phyloP scores from a whole-genome alignment of 1,139 yeast species.

The Saccharomyces hybrid region DNA sequence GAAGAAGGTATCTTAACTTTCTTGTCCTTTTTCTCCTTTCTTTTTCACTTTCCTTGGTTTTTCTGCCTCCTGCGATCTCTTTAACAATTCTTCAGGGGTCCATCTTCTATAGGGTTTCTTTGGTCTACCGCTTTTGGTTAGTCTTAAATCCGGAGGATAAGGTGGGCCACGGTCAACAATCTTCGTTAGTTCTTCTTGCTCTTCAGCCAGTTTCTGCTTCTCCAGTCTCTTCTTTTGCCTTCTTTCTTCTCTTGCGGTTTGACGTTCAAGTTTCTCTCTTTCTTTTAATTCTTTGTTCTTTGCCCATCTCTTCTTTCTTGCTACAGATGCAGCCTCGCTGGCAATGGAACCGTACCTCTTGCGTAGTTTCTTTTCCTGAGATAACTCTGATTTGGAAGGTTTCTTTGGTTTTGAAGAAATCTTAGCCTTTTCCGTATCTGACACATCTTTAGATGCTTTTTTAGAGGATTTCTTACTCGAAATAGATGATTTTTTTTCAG shows the following conservation, averaged over 20 bases:
- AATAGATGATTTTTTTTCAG: conserved; percentile 21
- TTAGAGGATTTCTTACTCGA: conserved; percentile 4
- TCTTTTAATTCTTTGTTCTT: conserved; percentile 14
- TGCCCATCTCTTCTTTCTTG: conserved; percentile 21
- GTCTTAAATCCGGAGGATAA: conserved; percentile 29
- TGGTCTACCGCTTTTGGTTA: conserved; percentile 32
- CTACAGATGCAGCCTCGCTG: conserved; percentile 24
- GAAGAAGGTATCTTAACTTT: conserved; percentile 21
- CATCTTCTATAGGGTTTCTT: conserved; percentile 31
- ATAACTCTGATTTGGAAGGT: conserved; percentile 11
- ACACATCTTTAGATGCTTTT: background rate
- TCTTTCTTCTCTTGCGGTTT: conserved; percentile 16
- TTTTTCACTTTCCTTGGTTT: conserved; percentile 15
- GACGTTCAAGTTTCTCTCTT: conserved; percentile 10
- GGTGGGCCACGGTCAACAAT: conserved; percentile 33
- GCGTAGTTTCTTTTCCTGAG: conserved; percentile 16
- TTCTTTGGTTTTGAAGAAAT: conserved; percentile 8
- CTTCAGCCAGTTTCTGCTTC: conserved; percentile 17
- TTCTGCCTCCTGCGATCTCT: conserved; percentile 12
- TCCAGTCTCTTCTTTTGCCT: conserved; percentile 18
- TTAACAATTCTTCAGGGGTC: conserved; percentile 28
- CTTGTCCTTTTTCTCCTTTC: conserved; percentile 18
- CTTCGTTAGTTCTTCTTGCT: conserved; percentile 25
- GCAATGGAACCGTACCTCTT: conserved; percentile 21
- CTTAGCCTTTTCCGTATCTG: background rate